These are phyloP conservation scores for Fusarium temperatum DNA, from an alignment of 2,329 filamentous ascomycete species.

Conservation along the genomic window DNA sequence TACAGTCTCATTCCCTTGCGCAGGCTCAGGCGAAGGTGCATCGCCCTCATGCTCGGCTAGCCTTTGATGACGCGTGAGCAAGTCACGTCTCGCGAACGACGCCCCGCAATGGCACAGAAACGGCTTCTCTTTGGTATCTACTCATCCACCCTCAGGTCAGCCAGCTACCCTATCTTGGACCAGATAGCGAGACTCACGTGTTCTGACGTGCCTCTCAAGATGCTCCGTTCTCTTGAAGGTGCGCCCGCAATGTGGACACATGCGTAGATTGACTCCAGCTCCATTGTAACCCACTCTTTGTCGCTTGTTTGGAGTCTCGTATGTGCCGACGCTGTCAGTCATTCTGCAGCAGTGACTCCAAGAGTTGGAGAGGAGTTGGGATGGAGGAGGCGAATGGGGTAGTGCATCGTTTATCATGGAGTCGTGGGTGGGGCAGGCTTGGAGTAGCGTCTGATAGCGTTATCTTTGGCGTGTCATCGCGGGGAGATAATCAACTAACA, in stretches of 20 bases:
- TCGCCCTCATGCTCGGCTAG: constrained; percentile 10
- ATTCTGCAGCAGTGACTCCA: constrained; percentile 5
- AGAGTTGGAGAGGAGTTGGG: constrained; percentile 1
- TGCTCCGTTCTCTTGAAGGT: constrained; percentile 58
- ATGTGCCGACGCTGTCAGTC: neutral
- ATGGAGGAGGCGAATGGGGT: neutral
- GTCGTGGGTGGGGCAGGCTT: neutral
- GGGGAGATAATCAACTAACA: neutral
- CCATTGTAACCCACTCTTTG: constrained; percentile 17
- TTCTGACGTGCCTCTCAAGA: constrained; percentile 56
- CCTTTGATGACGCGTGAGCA: constrained; percentile 54
- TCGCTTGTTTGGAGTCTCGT: constrained; percentile 14
- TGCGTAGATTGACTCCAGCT: constrained; percentile 30
- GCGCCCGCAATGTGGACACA: constrained; percentile 54
- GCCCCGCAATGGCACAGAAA: constrained; percentile 56
- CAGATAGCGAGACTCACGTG: constrained; percentile 47
- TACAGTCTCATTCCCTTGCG: neutral
- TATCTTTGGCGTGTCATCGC: neutral
- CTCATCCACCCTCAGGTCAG: neutral
- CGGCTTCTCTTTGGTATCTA: constrained; percentile 59
- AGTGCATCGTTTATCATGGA: constrained; percentile 13
- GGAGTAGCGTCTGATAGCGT: constrained; percentile 5
- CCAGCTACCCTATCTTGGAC: neutral
- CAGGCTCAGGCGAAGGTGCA: neutral
- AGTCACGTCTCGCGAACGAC: constrained; percentile 55